Percentiles rank a stretch among this genome's conserved stretches.
phyloP scores from a whole-genome alignment of 352 stramenopile species.

The Phytopythium cucurbitacearum region DNA sequence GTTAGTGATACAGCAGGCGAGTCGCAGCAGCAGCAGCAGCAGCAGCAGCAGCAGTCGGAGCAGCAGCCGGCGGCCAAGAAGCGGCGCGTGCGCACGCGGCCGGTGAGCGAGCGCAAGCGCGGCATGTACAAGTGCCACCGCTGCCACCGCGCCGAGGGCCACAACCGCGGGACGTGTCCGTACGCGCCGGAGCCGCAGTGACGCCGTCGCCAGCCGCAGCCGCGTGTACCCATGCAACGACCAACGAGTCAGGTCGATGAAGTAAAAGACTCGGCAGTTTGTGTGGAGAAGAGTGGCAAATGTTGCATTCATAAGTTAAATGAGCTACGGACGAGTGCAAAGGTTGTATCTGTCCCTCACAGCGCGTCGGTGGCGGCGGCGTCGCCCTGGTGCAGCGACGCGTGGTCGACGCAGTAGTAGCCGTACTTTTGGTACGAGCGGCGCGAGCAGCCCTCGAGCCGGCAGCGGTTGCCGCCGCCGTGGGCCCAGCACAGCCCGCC shows the following conservation, averaged over 20 bases:
- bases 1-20: not conserved
- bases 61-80: conserved; percentile 12
- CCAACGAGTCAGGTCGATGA: too few species aligned
- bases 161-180: conserved; percentile 49
- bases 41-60: conserved; percentile 3
- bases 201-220: not conserved
- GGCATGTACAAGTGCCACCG: conserved; percentile 49
- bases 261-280: too few species aligned
- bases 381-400: conserved; percentile 10
- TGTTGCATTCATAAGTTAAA: too few species aligned
- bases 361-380: not conserved
- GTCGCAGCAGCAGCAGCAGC: not conserved
- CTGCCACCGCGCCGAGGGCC: conserved; percentile 40
- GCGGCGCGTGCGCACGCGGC: conserved; percentile 24
- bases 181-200: conserved; percentile 14
- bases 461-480: conserved; percentile 58
- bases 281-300: too few species aligned
- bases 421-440: conserved; percentile 60
- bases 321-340: not conserved
- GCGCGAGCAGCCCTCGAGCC: conserved; percentile 43
- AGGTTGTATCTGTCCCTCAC: not conserved
- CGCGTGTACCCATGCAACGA: not conserved
- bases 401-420: conserved; percentile 52
- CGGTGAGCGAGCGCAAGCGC: conserved; percentile 30
- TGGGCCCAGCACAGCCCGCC: conserved; percentile 70